Evolutionary conservation across 164 flowering plant genomes (phyloP), one percentile per base, ranked within the genome.

Genomic region (Aristolochia californica): DNA sequence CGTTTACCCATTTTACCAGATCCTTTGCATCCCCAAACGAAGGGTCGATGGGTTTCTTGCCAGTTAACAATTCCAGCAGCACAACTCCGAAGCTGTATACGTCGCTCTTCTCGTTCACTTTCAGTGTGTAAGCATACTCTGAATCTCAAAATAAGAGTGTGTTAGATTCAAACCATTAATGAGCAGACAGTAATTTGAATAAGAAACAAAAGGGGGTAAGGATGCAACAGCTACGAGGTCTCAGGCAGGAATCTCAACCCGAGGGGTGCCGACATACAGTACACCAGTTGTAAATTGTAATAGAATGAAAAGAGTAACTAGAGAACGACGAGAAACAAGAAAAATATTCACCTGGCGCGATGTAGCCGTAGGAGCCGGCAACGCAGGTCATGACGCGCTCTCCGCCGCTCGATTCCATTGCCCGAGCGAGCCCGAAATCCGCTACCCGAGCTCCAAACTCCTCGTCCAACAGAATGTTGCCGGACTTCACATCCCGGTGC

Each of bases 331-430:
- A 34, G 40, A 25, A 53, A 9, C 3, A 8, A 5, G 10, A 48
- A 23, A 9, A 0, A 2, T 21, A 30, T 79, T 69, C 49, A 83
- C 96, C 96, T 5, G 96, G 93, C 2, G 96, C 96, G 55, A 88
- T 85, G 66, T 88, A 85, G 66, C 96, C 96, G 53, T 65, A 80
- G 34, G 96, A 82, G 21, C 96, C 96, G 44, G 88, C 93, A 5
- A 88, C 72, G 0, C 69, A 61, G 1, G 94, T 82, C 83, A 74
- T 74, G 61, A 28, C 59, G 24, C 22, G 48, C 14, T 53, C 68
- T 2, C 61, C 70, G 14, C 59, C 55, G 21, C 62, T 59, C 7
- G 17, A 64, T 45, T 66, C 66, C 70, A 88, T 27, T 1, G 70
- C 62, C 76, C 72, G 85, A 1, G 96, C 96, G 17, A 88, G 66